Conservation (phyloP, 805 yeast genomes). For the Yamadazyma akitaensis region DNA sequence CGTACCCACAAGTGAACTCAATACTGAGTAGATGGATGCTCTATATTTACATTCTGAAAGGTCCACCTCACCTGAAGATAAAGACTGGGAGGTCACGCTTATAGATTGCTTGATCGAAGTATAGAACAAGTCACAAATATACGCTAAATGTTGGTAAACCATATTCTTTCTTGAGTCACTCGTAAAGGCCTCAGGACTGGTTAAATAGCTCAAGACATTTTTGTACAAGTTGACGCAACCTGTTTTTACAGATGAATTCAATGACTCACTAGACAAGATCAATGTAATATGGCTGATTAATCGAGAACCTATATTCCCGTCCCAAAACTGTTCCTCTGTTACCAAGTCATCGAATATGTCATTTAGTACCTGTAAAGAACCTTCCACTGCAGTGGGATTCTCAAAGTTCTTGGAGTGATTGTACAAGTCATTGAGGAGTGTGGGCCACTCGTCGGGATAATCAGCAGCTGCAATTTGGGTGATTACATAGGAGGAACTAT, state of each 20-base stretch:
- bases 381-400: constrained; percentile 38
- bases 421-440: constrained; percentile 50
- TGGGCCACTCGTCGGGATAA: constrained; percentile 96
- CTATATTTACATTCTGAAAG: constrained; percentile 15
- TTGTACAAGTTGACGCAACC: constrained; percentile 51
- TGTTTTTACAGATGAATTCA: constrained; percentile 26
- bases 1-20: constrained; percentile 23
- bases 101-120: constrained; percentile 17
- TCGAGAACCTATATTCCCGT: constrained; percentile 59
- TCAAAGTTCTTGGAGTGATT: constrained; percentile 29
- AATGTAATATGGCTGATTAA: constrained; percentile 49
- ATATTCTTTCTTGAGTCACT: constrained; percentile 33
- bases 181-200: constrained; percentile 46
- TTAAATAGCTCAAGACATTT: constrained; percentile 51
- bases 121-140: constrained; percentile 17
- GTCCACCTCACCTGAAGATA: constrained; percentile 2
- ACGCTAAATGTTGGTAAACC: constrained; percentile 26
- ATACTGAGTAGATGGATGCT: constrained; percentile 25
- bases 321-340: constrained; percentile 83
- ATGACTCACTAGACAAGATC: constrained; percentile 29
- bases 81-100: not conserved
- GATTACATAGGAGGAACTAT: constrained; percentile 67
- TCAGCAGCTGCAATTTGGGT: constrained; percentile 86
- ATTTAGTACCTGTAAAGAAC: constrained; percentile 57
- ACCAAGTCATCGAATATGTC: constrained; percentile 86